phyloP scores from a whole-genome alignment of 73 alveolate species.

The Effrenium voratum region DNA sequence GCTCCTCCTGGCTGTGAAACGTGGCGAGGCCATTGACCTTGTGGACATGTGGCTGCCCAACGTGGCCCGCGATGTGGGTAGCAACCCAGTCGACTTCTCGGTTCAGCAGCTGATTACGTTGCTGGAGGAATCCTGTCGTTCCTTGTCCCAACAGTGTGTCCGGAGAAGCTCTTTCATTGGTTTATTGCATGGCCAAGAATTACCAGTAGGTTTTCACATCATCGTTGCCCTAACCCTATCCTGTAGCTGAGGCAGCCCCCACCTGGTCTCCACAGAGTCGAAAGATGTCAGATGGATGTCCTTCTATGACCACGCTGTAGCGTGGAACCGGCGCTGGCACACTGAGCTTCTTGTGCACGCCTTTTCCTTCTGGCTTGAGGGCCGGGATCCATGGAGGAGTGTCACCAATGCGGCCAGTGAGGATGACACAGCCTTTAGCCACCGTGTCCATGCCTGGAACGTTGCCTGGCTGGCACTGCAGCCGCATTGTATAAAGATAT shows the following conservation, averaged over 20 bases:
- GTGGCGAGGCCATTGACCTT: not conserved
- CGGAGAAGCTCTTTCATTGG: too few relatives aligned
- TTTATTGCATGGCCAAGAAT: too few relatives aligned
- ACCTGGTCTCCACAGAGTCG: too few relatives aligned
- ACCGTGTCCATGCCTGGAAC: slow-evolving; percentile 20
- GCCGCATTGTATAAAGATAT: too few relatives aligned
- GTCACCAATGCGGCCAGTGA: too few relatives aligned
- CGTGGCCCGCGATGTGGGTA: not conserved
- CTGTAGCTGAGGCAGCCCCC: too few relatives aligned
- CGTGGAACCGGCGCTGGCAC: not conserved
- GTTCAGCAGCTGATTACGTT: not conserved
- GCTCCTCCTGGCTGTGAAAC: not conserved
- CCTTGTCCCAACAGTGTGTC: too few relatives aligned
- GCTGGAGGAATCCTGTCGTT: not conserved
- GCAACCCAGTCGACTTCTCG: not conserved
- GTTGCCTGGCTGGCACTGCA: not conserved
- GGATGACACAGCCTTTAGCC: not conserved
- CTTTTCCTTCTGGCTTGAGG: not conserved
- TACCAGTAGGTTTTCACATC: too few relatives aligned
- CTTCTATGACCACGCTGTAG: not conserved
- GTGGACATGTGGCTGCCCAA: not conserved
- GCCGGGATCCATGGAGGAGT: not conserved
- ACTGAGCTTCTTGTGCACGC: not conserved
- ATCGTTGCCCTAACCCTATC: too few relatives aligned
- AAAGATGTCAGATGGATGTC: slow-evolving; percentile 10